Evolutionary conservation across 345 rosid species (phyloP).

Genomic region (Streptanthus diversifolius): DNA sequence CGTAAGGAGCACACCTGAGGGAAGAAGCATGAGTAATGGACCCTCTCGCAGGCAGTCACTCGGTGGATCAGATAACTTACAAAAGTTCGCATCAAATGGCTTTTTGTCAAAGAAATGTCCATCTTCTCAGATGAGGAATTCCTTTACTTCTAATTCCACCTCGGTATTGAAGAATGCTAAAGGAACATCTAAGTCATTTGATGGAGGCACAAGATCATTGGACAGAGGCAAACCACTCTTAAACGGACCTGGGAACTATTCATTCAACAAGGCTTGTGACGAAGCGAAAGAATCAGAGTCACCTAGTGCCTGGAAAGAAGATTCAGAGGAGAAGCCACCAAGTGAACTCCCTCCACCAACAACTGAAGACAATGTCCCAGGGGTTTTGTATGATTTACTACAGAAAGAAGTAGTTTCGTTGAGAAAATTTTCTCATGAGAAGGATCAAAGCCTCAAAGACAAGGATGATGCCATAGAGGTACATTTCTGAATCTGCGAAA

Average conservation of each 20-base stretch:
- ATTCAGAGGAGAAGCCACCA: slow-evolving; percentile 51
- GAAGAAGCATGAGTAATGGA: slow-evolving; percentile 80
- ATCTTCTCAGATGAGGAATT: slow-evolving; percentile 45
- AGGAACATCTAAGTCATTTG: slow-evolving; percentile 96
- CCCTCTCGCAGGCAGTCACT: slow-evolving; percentile 92
- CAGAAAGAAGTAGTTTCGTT: slow-evolving; percentile 85
- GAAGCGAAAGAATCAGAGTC: slow-evolving; percentile 54
- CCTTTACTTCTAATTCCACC: slow-evolving; percentile 51
- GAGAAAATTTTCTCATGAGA: slow-evolving; percentile 88
- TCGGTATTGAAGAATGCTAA: slow-evolving; percentile 87
- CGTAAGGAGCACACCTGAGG: slow-evolving; percentile 52
- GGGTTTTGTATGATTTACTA: slow-evolving; percentile 78
- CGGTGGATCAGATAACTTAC: slow-evolving; percentile 77
- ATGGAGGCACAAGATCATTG: slow-evolving; percentile 93
- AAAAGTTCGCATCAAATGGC: slow-evolving; percentile 75
- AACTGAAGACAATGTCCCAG: slow-evolving; percentile 70
- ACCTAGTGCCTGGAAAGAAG: slow-evolving; percentile 23
- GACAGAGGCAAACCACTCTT: slow-evolving; percentile 68
- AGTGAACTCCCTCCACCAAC: slow-evolving; percentile 35
- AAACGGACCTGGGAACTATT: slow-evolving; percentile 63
- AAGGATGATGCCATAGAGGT: slow-evolving; percentile 99
- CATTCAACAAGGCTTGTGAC: slow-evolving; percentile 72
- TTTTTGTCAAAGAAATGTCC: slow-evolving; percentile 68
- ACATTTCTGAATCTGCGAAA: background rate
- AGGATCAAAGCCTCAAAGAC: slow-evolving; percentile 98